Base-by-base conservation (phyloP, 768 basidiomycete genomes). In the Leccinum disarticulatum region DNA sequence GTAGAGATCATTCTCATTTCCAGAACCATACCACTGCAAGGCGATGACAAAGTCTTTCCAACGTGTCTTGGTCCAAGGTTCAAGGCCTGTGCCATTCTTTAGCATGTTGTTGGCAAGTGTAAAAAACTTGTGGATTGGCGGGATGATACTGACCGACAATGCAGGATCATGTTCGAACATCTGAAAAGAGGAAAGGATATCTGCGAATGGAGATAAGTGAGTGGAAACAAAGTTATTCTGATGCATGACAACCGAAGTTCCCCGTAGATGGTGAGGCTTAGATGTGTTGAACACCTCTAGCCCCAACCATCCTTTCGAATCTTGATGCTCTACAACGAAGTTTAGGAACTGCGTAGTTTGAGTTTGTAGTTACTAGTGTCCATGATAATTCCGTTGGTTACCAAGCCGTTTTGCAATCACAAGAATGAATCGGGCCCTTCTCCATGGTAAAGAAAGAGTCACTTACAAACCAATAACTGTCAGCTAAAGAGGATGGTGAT, bases 1-100 rank as follows among this genome's bases (percentile, higher is more conserved):
- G 4, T n/a, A 22, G 3, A 47, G 15, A n/a, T 10, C 4, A n/a
- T 31, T 17, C 17, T 46, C 13, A 2, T 48, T 35, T 47, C n/a
- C n/a, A 38, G 13, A 48, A 33, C 47, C 64, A 51, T 67, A 83
- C 83, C 83, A 85, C 68, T 84, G 82, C 62, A 84, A 63, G 22
- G 76, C 70, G 3, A 84, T 81, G 25, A 84, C 80, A 60, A 83
- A 84, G 62, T 85, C 83, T 64, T 82, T 82, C 83, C 83, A n/a
- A 28, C 84, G 80, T 0, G 83, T 82, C 28, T 76, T 71, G 14
- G 80, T 73, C 83, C 84, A 85, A 2, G 72, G 66, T 51, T 84
- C 83, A n/a, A 83, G 74, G 13, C 83, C 84, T 61, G 81, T 65
- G 14, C 81, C 81, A 46, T 75, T 68, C 57, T 80, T 77, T 48